Evolutionary conservation across 306 rosid genomes (phyloP).

Genomic region (Inga oerstediana): DNA sequence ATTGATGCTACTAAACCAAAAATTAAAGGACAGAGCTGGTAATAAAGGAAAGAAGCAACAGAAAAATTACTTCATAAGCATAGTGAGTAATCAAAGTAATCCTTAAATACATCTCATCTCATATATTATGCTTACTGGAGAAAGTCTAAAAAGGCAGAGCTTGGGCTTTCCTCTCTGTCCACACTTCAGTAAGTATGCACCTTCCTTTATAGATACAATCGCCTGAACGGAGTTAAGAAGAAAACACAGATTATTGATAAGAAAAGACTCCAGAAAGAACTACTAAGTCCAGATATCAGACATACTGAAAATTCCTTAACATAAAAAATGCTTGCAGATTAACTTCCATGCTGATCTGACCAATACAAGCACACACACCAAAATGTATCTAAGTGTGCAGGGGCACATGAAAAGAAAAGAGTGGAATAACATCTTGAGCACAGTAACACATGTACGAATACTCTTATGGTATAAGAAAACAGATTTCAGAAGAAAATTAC

Average conservation of each 20-base stretch:
- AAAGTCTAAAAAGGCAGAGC: slow-evolving; percentile 80
- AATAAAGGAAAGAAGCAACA: no score
- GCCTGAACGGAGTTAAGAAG: slow-evolving; percentile 56
- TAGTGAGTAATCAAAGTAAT: background rate
- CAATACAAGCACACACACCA: background rate
- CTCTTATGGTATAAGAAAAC: slow-evolving; percentile 14
- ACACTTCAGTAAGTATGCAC: slow-evolving; percentile 76
- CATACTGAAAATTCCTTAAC: slow-evolving; percentile 12
- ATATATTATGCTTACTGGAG: slow-evolving; percentile 50
- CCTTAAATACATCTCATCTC: slow-evolving; percentile 3
- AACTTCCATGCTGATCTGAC: background rate
- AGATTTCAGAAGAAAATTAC: background rate
- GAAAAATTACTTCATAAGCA: background rate
- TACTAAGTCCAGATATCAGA: slow-evolving; percentile 19
- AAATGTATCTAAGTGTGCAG: background rate
- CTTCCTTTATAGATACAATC: slow-evolving; percentile 82
- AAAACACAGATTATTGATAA: slow-evolving; percentile 17
- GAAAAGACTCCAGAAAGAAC: slow-evolving; percentile 28
- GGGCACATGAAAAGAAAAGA: slow-evolving; percentile 2
- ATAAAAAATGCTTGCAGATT: slow-evolving; percentile 9
- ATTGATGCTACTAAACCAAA: background rate
- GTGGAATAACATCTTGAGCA: slow-evolving; percentile 11
- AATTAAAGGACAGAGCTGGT: no score
- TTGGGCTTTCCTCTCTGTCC: slow-evolving; percentile 82
- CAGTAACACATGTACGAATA: background rate